A percentile compares a stretch with the other conserved stretches of the same genome.
Evolutionary conservation across 805 yeast genomes (phyloP).

Genomic region (Saccharomycopsis javanensis): DNA sequence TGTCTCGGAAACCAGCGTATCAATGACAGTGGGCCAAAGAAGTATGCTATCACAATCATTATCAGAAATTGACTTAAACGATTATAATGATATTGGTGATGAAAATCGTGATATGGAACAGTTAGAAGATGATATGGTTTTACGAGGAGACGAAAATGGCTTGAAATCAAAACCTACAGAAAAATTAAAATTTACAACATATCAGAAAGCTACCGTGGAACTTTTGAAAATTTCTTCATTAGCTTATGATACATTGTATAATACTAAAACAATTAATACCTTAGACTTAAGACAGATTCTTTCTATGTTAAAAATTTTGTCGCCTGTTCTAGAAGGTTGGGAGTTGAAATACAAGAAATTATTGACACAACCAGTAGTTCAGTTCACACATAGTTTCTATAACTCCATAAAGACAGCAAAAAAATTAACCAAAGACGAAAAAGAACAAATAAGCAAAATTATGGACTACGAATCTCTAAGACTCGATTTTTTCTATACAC

Average conservation of each 20-base stretch:
- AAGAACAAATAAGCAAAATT: conserved; percentile 26
- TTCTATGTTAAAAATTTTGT: conserved; percentile 58
- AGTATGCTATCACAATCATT: conserved; percentile 69
- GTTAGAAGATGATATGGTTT: conserved; percentile 21
- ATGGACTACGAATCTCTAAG: conserved; percentile 63
- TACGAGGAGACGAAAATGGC: conserved; percentile 26
- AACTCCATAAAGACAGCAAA: conserved; percentile 19
- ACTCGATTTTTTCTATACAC: conserved; percentile 78
- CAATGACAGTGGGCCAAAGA: conserved; percentile 70
- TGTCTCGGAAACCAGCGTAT: conserved; percentile 71
- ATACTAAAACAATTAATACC: conserved; percentile 37
- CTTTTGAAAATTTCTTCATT: conserved; percentile 67
- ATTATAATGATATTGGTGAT: conserved; percentile 23
- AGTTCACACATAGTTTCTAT: conserved; percentile 26
- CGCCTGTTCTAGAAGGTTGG: conserved; percentile 78
- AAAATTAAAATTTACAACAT: conserved; percentile 41
- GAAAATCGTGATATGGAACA: conserved; percentile 21
- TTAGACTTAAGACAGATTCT: conserved; percentile 55
- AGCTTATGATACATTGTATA: conserved; percentile 77
- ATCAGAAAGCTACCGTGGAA: conserved; percentile 73
- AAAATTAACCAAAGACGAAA: conserved; percentile 25
- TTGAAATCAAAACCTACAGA: conserved; percentile 16
- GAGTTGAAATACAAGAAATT: conserved; percentile 48
- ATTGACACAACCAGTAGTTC: conserved; percentile 33
- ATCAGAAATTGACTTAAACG: conserved; percentile 53